phyloP scores from a whole-genome alignment of 345 rosid genomes.

The Boechera stricta region DNA sequence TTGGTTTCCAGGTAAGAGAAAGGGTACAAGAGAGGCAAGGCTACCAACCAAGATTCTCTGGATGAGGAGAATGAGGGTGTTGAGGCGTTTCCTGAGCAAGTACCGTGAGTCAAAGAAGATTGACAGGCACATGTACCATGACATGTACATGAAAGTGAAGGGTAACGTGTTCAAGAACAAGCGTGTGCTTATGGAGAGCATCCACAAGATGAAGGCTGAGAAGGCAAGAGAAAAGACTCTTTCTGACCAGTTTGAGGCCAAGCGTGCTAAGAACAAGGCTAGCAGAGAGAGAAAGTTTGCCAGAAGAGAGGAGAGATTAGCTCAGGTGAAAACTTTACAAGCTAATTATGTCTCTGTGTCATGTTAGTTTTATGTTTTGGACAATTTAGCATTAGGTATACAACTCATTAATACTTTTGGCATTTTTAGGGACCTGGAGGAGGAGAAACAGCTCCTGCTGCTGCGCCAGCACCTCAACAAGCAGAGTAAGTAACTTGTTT shows the following conservation, averaged over 20 bases:
- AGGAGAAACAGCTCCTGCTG: slow-evolving; percentile 38
- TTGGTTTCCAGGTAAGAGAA: slow-evolving; percentile 63
- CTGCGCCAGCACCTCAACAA: slow-evolving; percentile 44
- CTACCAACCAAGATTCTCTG: slow-evolving; percentile 75
- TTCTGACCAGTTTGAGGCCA: slow-evolving; percentile 75
- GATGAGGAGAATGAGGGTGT: slow-evolving; percentile 79
- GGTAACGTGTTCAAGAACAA: slow-evolving; percentile 83
- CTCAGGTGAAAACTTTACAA: slow-evolving; percentile 49
- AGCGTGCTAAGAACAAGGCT: slow-evolving; percentile 78
- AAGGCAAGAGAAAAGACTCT: slow-evolving; percentile 78
- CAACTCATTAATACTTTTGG: background rate
- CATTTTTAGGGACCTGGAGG: slow-evolving; percentile 51
- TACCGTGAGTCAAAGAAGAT: slow-evolving; percentile 74
- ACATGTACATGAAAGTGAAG: slow-evolving; percentile 86
- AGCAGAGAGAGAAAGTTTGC: slow-evolving; percentile 78
- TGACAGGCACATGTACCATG: slow-evolving; percentile 84
- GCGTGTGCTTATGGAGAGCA: slow-evolving; percentile 80
- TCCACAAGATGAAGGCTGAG: slow-evolving; percentile 78
- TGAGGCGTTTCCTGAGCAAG: slow-evolving; percentile 67
- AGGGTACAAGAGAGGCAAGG: slow-evolving; percentile 85
- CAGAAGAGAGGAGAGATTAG: slow-evolving; percentile 72
- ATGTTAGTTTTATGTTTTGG: background rate
- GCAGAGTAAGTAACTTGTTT: slow-evolving; percentile 46
- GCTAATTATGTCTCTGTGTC: background rate
- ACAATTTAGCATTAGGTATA: no score